Percentiles rank a stretch among this genome's conserved stretches.
These are phyloP conservation scores for Leishmania amazonensis DNA, from an alignment of 208 protist species.

Conservation along the genomic window DNA sequence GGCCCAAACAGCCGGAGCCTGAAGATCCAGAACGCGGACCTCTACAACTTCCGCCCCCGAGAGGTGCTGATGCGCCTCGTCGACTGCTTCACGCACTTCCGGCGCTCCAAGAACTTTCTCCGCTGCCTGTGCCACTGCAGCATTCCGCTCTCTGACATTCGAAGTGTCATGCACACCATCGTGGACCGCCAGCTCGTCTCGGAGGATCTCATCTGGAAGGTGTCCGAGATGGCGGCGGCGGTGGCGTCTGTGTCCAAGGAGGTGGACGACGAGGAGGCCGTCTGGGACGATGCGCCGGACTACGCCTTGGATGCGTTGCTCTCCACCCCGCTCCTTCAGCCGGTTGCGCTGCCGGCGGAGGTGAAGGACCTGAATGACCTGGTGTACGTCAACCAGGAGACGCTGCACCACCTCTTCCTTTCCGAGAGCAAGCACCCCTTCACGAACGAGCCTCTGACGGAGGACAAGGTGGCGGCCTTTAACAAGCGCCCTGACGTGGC, in stretches of 20 bases:
- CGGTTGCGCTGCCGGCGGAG: slow-evolving; percentile 81
- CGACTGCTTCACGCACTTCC: slow-evolving; percentile 83
- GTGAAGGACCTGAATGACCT: slow-evolving; percentile 80
- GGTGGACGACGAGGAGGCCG: slow-evolving; percentile 71
- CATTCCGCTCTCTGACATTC: slow-evolving; percentile 60
- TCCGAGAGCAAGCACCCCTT: slow-evolving; percentile 90
- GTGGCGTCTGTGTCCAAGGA: slow-evolving; percentile 54
- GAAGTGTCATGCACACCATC: slow-evolving; percentile 57
- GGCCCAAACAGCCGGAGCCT: slow-evolving; percentile 75
- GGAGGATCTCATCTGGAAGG: slow-evolving; percentile 60
- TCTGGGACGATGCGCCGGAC: slow-evolving; percentile 89
- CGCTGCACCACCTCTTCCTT: slow-evolving; percentile 84
- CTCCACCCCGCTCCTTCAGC: slow-evolving; percentile 75
- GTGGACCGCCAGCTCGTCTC: slow-evolving; percentile 69
- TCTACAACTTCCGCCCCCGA: slow-evolving; percentile 77
- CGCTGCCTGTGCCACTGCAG: slow-evolving; percentile 79
- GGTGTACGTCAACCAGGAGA: slow-evolving; percentile 84
- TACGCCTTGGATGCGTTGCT: slow-evolving; percentile 85
- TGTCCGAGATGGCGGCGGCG: slow-evolving; percentile 61
- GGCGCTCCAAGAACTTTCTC: slow-evolving; percentile 71
- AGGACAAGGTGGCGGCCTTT: slow-evolving; percentile 81
- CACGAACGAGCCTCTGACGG: slow-evolving; percentile 89
- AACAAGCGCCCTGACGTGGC: slow-evolving; percentile 73
- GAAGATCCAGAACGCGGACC: slow-evolving; percentile 80
- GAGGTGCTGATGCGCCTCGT: slow-evolving; percentile 81